Evolutionary conservation across 1,284 basidiomycete species (phyloP).

Genomic region (Marasmius fiardii): DNA sequence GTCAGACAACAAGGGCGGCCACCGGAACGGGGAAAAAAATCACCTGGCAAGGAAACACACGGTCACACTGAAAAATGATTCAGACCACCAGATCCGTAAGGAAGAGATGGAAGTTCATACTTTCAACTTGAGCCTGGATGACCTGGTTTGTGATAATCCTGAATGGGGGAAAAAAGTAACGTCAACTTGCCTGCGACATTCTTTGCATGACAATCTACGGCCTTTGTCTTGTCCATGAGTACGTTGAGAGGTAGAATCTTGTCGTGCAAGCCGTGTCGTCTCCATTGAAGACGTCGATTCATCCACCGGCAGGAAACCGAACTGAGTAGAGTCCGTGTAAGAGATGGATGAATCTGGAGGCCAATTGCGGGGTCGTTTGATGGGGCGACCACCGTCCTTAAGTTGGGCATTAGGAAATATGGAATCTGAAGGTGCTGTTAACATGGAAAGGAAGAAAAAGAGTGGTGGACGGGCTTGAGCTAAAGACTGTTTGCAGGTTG

Average conservation of each 20-base stretch:
- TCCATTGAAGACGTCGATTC: slow-evolving; percentile 9
- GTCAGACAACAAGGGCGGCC: slow-evolving; percentile 7
- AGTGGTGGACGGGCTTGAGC: slow-evolving; percentile 6
- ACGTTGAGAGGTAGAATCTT: slow-evolving; percentile 6
- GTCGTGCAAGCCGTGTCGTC: slow-evolving; percentile 13
- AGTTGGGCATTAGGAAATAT: neutral
- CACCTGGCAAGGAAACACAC: slow-evolving; percentile 55
- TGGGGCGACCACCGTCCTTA: slow-evolving; percentile 4
- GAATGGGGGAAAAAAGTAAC: neutral
- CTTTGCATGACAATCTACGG: slow-evolving; percentile 50
- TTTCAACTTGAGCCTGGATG: slow-evolving; percentile 51
- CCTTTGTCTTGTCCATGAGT: slow-evolving; percentile 36
- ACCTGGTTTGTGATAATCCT: neutral
- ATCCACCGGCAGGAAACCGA: slow-evolving; percentile 16
- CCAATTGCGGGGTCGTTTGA: slow-evolving; percentile 12
- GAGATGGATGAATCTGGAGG: neutral
- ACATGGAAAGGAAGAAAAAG: slow-evolving; percentile 5
- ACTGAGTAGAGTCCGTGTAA: slow-evolving; percentile 5
- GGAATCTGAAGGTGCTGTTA: neutral
- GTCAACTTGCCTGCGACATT: slow-evolving; percentile 49
- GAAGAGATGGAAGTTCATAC: slow-evolving; percentile 23
- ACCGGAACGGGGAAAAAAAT: neutral
- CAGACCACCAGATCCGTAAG: slow-evolving; percentile 12
- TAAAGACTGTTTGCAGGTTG: slow-evolving; percentile 10
- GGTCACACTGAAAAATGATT: slow-evolving; percentile 44